A percentile compares a stretch with the other conserved stretches of the same genome.
Evolutionary conservation across 83 land plant species (phyloP).

Genomic region (Diphasiastrum complanatum): DNA sequence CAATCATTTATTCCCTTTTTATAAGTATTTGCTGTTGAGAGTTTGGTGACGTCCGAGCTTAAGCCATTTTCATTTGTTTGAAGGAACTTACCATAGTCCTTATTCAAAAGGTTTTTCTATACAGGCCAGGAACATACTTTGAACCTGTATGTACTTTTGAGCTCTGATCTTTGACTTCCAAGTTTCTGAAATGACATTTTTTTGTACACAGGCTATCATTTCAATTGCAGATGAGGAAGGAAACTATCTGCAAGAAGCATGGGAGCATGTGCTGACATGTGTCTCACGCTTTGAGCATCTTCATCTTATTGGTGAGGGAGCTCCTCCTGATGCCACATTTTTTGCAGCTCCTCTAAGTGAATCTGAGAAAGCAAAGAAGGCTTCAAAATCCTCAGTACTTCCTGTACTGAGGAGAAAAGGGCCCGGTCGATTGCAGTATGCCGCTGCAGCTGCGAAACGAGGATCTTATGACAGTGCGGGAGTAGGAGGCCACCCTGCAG

Average conservation of each 20-base stretch:
- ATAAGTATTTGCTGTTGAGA: too few species aligned
- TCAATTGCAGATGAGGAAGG: conserved; percentile 98
- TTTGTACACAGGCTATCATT: conserved; percentile 63
- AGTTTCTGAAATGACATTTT: conserved; percentile 4
- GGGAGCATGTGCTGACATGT: conserved; percentile 98
- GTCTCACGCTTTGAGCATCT: conserved; percentile 97
- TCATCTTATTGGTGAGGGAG: conserved; percentile 96
- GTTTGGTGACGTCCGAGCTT: too few species aligned
- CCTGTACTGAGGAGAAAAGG: conserved; percentile 87
- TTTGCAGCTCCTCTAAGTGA: conserved; percentile 83
- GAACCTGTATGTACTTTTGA: too few species aligned
- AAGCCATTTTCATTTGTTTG: too few species aligned
- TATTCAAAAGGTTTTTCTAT: too few species aligned
- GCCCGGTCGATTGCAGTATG: conserved; percentile 71
- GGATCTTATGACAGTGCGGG: conserved; percentile 99
- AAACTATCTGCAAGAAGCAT: conserved; percentile 93
- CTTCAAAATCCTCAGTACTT: conserved; percentile 60
- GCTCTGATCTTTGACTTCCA: neutral
- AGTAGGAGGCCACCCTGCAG: conserved; percentile 88
- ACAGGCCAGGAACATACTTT: too few species aligned
- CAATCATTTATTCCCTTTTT: too few species aligned
- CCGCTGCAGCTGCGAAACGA: conserved; percentile 76
- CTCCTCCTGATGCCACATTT: conserved; percentile 98
- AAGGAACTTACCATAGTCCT: too few species aligned
- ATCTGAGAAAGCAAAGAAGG: conserved; percentile 61